phyloP scores from a whole-genome alignment of 139 green algal species.

The Trebouxia sp. region DNA sequence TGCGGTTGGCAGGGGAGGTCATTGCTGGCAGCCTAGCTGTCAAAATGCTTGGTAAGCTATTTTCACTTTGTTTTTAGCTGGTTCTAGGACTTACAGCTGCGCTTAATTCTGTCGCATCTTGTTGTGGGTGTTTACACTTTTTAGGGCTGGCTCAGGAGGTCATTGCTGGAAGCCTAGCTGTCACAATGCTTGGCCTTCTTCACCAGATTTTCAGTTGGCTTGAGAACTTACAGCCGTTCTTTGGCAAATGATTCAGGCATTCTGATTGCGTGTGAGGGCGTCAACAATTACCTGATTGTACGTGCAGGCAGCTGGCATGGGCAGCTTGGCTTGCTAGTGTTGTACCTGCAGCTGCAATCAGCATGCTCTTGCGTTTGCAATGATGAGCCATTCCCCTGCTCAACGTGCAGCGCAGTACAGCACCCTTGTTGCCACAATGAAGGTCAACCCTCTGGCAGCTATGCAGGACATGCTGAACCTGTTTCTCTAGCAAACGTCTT shows the following conservation, averaged over 20 bases:
- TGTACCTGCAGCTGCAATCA: no score
- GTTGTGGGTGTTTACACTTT: neutral
- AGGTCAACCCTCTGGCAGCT: no score
- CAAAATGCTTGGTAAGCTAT: slow-evolving; percentile 74
- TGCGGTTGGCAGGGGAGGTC: slow-evolving; percentile 66
- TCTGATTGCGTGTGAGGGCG: no score
- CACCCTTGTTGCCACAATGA: no score
- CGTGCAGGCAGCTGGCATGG: no score
- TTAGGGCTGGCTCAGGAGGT: slow-evolving; percentile 64
- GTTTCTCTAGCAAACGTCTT: neutral
- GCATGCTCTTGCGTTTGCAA: no score
- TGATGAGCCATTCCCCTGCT: no score
- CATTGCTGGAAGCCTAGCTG: slow-evolving; percentile 61
- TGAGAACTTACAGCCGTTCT: neutral
- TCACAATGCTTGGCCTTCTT: slow-evolving; percentile 74
- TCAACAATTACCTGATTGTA: no score
- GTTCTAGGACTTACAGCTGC: neutral
- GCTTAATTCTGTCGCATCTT: neutral
- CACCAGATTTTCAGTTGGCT: neutral
- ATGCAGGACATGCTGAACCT: no score
- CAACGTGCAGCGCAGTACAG: no score
- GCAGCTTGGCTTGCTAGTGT: no score
- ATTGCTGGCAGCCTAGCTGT: slow-evolving; percentile 67
- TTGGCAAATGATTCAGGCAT: no score
- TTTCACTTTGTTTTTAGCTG: neutral